phyloP scores from a whole-genome alignment of 108 stramenopile genomes.

The Cyclotella atomus region DNA sequence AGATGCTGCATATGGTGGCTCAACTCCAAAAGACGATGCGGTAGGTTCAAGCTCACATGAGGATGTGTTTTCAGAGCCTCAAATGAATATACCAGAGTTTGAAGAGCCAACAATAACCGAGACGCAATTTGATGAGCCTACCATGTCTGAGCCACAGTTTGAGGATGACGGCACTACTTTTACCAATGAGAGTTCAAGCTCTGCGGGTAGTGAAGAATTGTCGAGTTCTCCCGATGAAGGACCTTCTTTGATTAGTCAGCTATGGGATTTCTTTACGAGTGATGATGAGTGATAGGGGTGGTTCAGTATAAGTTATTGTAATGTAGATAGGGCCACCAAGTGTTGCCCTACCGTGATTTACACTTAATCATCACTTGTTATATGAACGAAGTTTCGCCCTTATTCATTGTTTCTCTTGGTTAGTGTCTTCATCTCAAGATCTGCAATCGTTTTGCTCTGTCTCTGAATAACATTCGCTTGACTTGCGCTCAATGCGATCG shows the following conservation, averaged over 20 bases:
- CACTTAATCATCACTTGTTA: too few relatives aligned
- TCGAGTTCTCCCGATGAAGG: slow-evolving; percentile 22
- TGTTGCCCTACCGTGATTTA: too few relatives aligned
- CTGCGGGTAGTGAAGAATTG: neutral
- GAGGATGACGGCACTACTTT: slow-evolving; percentile 41
- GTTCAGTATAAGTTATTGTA: too few relatives aligned
- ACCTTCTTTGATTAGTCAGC: slow-evolving; percentile 14
- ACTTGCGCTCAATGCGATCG: too few relatives aligned
- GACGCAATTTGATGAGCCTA: slow-evolving; percentile 22
- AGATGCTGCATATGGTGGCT: slow-evolving; percentile 63
- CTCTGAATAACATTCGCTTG: too few relatives aligned
- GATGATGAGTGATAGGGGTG: slow-evolving; percentile 23
- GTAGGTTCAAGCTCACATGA: neutral
- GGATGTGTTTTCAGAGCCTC: neutral
- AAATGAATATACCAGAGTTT: slow-evolving; percentile 23
- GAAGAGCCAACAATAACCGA: slow-evolving; percentile 18
- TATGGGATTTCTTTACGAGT: slow-evolving; percentile 44
- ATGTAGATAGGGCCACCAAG: too few relatives aligned
- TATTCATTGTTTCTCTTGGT: too few relatives aligned
- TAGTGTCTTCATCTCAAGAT: too few relatives aligned
- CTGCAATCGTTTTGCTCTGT: too few relatives aligned
- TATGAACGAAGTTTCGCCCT: too few relatives aligned
- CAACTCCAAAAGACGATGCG: neutral
- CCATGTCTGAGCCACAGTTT: slow-evolving; percentile 22
- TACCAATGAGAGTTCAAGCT: neutral